Evolutionary conservation across 2,329 filamentous ascomycete genomes (phyloP).

Genomic region (Hymenoscyphus repandus): DNA sequence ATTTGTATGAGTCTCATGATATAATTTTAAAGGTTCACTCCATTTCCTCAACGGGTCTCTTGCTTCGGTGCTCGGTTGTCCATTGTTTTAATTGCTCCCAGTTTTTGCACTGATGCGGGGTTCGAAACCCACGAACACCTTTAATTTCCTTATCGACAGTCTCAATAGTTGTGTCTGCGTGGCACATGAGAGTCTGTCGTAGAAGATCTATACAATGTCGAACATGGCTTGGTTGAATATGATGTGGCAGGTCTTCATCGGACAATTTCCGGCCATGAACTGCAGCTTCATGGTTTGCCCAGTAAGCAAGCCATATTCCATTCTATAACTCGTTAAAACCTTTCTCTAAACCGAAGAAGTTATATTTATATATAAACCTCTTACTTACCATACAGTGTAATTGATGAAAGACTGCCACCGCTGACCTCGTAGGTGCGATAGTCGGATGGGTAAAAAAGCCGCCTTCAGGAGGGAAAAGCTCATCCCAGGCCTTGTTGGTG

Average conservation of each 20-base stretch:
- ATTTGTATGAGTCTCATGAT: too few species aligned
- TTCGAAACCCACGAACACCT: neutral
- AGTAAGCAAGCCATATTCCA: neutral
- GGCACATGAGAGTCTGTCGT: constrained; percentile 2
- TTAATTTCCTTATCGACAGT: neutral
- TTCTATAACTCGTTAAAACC: neutral
- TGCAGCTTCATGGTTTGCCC: neutral
- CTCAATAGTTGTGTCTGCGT: constrained; percentile 2
- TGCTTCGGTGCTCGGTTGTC: neutral
- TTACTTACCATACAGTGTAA: neutral
- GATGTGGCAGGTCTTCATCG: neutral
- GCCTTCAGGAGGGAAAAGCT: neutral
- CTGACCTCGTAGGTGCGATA: neutral
- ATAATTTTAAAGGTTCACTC: neutral
- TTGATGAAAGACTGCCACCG: neutral
- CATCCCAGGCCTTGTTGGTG: neutral
- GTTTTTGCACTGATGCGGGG: neutral
- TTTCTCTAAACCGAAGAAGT: neutral
- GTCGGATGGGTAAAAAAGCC: neutral
- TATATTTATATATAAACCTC: neutral
- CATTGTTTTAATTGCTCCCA: neutral
- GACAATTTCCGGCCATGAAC: neutral
- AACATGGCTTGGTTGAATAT: neutral
- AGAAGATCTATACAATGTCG: constrained; percentile 4
- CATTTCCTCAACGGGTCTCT: neutral